These are phyloP conservation scores for Psophocarpus tetragonolobus DNA, from an alignment of 306 rosid species.

Conservation along the genomic window DNA sequence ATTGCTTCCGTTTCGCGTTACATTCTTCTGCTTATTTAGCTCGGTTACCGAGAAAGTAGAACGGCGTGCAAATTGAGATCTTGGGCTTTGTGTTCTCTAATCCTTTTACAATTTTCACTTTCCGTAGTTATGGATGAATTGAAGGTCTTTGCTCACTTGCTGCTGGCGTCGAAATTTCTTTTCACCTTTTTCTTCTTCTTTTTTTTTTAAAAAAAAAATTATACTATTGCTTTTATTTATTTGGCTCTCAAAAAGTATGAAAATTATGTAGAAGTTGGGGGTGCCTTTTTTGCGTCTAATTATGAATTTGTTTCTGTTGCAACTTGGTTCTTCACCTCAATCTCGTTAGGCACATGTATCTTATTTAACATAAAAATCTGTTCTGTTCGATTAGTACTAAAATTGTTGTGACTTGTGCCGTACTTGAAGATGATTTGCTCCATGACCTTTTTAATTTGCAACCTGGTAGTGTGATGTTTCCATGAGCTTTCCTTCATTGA, in stretches of 20 bases:
- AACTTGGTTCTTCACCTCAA: neutral
- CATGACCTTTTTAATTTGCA: neutral
- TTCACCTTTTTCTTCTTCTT: slow-evolving; percentile 1
- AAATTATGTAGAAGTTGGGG: neutral
- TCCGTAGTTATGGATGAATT: neutral
- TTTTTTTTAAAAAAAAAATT: neutral
- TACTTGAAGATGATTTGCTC: slow-evolving; percentile 1
- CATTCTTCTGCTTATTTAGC: neutral
- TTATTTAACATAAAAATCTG: neutral
- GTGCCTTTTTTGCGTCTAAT: neutral
- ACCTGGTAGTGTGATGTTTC: neutral
- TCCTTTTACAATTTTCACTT: neutral
- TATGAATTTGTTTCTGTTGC: neutral
- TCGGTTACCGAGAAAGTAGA: slow-evolving; percentile 19
- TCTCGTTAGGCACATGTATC: neutral
- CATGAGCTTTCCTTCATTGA: neutral
- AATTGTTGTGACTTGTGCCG: neutral
- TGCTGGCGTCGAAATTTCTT: neutral
- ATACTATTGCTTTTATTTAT: neutral
- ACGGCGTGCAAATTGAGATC: slow-evolving; percentile 10
- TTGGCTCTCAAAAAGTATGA: slow-evolving; percentile 10
- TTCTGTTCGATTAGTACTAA: neutral
- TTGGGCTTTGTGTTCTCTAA: slow-evolving; percentile 23
- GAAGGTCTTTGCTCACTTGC: slow-evolving; percentile 1
- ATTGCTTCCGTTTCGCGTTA: neutral